Evolutionary conservation across 805 yeast genomes (phyloP).

Genomic region (Yarrowia divulgata): DNA sequence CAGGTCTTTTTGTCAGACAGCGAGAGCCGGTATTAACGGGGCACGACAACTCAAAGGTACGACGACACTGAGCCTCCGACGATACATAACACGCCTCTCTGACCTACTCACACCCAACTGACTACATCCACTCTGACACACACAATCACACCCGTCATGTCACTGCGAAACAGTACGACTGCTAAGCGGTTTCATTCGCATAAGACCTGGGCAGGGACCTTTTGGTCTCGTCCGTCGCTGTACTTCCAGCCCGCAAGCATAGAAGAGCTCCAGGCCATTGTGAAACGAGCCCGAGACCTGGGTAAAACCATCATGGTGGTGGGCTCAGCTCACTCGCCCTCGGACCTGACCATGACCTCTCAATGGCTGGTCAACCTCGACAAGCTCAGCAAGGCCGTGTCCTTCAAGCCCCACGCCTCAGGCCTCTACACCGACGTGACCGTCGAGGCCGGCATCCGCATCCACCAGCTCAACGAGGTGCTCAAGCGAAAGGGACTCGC

Average conservation of each 20-base stretch:
- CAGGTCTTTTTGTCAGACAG: background rate
- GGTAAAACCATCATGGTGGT: slow-evolving; percentile 78
- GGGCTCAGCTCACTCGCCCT: slow-evolving; percentile 96
- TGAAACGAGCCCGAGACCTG: slow-evolving; percentile 65
- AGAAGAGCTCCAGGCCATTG: slow-evolving; percentile 73
- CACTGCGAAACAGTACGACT: slow-evolving; percentile 23
- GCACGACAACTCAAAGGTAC: background rate
- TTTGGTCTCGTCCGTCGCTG: slow-evolving; percentile 73
- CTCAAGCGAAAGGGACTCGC: slow-evolving; percentile 73
- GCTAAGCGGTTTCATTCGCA: slow-evolving; percentile 50
- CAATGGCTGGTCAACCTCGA: slow-evolving; percentile 92
- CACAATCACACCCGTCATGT: slow-evolving; percentile 5
- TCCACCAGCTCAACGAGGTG: slow-evolving; percentile 73
- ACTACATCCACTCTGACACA: background rate
- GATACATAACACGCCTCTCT: background rate
- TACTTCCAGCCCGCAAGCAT: slow-evolving; percentile 77
- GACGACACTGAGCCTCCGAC: background rate
- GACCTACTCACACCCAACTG: no score
- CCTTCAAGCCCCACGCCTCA: slow-evolving; percentile 41
- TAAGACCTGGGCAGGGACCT: slow-evolving; percentile 91
- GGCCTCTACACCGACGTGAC: slow-evolving; percentile 77
- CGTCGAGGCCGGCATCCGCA: slow-evolving; percentile 91
- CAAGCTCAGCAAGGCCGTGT: slow-evolving; percentile 64
- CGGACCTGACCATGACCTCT: slow-evolving; percentile 83
- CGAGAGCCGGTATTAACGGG: background rate